Evolutionary conservation across 148 eudicot genomes (phyloP).

Genomic region (Rhododendron vialii): DNA sequence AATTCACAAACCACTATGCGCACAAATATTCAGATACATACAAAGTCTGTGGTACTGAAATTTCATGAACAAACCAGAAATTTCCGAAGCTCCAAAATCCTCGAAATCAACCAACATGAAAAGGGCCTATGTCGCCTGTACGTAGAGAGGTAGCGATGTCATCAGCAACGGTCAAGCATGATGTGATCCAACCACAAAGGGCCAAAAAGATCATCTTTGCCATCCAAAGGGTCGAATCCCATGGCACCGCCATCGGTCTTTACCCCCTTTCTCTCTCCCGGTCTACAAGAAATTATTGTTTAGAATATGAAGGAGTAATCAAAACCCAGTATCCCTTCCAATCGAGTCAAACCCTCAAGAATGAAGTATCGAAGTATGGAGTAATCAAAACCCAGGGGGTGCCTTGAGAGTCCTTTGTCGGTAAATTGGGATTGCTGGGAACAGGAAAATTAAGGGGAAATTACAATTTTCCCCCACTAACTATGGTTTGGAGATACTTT

Average conservation of each 20-base stretch:
- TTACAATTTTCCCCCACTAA: too few relatives aligned
- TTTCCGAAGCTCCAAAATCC: too few relatives aligned
- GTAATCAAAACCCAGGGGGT: too few relatives aligned
- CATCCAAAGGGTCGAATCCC: constrained; percentile 15
- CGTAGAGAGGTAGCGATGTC: constrained; percentile 66
- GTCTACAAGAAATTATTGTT: neutral
- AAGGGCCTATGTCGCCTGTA: constrained; percentile 53
- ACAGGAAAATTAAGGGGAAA: too few relatives aligned
- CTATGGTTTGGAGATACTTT: too few relatives aligned
- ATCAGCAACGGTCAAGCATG: constrained; percentile 69
- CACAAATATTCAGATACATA: neutral
- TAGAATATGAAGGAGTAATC: neutral
- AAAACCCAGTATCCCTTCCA: neutral
- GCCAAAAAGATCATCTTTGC: constrained; percentile 59
- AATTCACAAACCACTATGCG: neutral
- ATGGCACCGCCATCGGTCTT: neutral
- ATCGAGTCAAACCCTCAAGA: neutral
- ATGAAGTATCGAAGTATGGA: too few relatives aligned
- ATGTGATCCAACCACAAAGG: constrained; percentile 57
- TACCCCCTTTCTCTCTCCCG: neutral
- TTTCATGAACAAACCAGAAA: neutral
- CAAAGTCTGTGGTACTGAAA: neutral
- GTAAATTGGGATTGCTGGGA: too few relatives aligned
- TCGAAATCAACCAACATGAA: constrained; percentile 47
- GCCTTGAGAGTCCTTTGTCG: too few relatives aligned